Percentiles rank a stretch among this genome's conserved stretches.
These are phyloP conservation scores for Penicillium flavigenum DNA, from an alignment of 495 filamentous ascomycete genomes.

Conservation along the genomic window DNA sequence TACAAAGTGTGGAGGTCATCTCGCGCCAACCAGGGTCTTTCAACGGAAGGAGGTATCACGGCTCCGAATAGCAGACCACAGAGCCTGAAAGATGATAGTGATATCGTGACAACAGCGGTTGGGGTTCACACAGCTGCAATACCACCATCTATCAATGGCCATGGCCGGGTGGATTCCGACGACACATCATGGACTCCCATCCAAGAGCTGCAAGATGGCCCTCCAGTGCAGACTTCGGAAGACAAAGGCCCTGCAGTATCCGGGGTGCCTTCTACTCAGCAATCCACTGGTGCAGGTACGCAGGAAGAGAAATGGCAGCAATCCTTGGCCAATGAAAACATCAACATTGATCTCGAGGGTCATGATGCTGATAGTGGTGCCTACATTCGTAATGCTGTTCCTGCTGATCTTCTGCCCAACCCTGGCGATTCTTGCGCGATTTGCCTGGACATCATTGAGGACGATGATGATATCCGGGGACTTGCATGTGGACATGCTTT, in stretches of 20 bases:
- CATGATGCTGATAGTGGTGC: constrained; percentile 79
- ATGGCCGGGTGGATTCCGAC: constrained; percentile 21
- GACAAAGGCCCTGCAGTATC: constrained; percentile 20
- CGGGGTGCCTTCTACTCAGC: not conserved
- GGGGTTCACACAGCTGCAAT: constrained; percentile 13
- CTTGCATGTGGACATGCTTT: constrained; percentile 95
- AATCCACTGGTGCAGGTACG: constrained; percentile 1
- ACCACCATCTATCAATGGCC: constrained; percentile 8
- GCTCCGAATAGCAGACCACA: constrained; percentile 51
- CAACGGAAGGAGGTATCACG: constrained; percentile 82
- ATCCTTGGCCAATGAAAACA: constrained; percentile 14
- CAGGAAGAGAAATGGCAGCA: constrained; percentile 26
- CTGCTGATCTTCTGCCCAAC: constrained; percentile 76
- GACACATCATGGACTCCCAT: constrained; percentile 16
- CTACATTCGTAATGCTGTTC: constrained; percentile 77
- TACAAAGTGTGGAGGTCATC: constrained; percentile 92
- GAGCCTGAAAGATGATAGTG: constrained; percentile 26
- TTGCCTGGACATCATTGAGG: constrained; percentile 89
- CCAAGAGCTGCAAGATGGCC: constrained; percentile 15
- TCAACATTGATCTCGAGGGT: constrained; percentile 46
- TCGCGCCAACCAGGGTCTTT: constrained; percentile 78
- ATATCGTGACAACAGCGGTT: constrained; percentile 14
- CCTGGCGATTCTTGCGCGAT: constrained; percentile 97
- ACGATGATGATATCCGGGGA: constrained; percentile 92
- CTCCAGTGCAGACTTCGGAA: constrained; percentile 13